These are phyloP conservation scores for Cladophialophora exuberans DNA, from an alignment of 2,329 filamentous ascomycete species.

Conservation along the genomic window DNA sequence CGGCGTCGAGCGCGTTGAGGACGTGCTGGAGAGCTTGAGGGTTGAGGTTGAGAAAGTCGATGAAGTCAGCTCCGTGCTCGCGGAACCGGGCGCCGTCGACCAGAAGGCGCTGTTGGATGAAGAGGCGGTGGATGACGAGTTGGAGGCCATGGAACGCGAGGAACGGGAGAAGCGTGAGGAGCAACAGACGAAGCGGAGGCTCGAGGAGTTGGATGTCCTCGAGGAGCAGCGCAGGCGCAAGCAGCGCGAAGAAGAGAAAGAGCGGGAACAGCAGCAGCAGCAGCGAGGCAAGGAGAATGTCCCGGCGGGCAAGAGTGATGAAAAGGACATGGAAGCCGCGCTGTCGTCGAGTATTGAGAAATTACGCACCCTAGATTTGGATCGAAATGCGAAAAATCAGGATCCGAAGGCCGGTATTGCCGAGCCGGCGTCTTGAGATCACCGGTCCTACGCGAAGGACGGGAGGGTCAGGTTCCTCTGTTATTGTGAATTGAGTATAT, in stretches of 20 bases:
- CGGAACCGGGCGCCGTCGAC: conserved; percentile 54
- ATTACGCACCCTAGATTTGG: conserved; percentile 23
- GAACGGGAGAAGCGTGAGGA: conserved; percentile 58
- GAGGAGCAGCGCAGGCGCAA: conserved; percentile 13
- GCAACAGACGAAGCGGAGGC: conserved; percentile 42
- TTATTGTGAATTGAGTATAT: no score
- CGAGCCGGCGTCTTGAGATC: no score
- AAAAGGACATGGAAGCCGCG: conserved; percentile 18
- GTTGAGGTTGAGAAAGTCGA: conserved; percentile 82
- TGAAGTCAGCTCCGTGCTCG: conserved; percentile 77
- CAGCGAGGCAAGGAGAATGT: not conserved
- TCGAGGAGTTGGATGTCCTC: conserved; percentile 30
- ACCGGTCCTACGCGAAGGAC: no score
- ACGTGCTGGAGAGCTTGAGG: conserved; percentile 72
- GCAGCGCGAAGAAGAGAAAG: conserved; percentile 8
- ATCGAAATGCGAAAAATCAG: no score
- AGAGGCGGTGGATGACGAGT: conserved; percentile 81
- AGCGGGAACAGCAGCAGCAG: not conserved
- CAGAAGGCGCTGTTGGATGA: conserved; percentile 68
- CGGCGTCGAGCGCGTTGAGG: conserved; percentile 73
- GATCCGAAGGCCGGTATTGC: not conserved
- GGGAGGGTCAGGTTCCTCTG: no score
- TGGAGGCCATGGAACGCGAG: conserved; percentile 72
- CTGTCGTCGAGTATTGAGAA: conserved; percentile 31
- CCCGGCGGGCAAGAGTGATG: not conserved